Conservation (phyloP, 495 filamentous ascomycete species). For the Hypoxylon trugodes region DNA sequence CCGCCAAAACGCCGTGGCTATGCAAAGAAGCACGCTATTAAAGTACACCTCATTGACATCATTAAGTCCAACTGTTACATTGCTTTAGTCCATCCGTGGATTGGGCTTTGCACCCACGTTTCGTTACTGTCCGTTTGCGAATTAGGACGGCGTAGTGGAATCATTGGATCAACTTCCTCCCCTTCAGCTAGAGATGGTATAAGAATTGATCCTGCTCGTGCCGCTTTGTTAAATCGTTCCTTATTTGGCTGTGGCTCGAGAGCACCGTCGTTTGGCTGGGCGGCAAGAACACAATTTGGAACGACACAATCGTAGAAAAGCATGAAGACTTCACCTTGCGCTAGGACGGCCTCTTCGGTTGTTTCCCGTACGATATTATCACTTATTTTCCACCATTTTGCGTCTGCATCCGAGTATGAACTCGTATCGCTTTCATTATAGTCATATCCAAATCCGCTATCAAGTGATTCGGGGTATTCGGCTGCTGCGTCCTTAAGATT, state of each 20-base stretch:
- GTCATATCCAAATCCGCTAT: conserved; percentile 6
- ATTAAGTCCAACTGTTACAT: neutral
- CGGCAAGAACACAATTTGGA: conserved; percentile 41
- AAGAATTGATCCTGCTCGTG: conserved; percentile 11
- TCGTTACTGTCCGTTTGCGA: neutral
- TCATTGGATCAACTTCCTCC: conserved; percentile 37
- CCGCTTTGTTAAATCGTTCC: neutral
- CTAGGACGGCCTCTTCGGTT: conserved; percentile 74
- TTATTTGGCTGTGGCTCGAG: too few species aligned
- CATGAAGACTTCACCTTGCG: conserved; percentile 92
- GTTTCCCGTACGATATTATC: conserved; percentile 83
- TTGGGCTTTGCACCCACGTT: neutral
- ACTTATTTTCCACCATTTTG: conserved; percentile 84
- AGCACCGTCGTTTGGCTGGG: neutral
- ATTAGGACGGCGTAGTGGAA: conserved; percentile 41
- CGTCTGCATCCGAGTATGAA: conserved; percentile 41
- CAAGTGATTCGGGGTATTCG: neutral
- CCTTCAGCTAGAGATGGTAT: conserved; percentile 26
- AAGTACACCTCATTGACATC: conserved; percentile 15
- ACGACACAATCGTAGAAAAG: conserved; percentile 87
- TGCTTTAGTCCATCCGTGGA: neutral
- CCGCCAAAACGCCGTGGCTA: conserved; percentile 33
- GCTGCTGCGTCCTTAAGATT: neutral
- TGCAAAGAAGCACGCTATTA: conserved; percentile 23
- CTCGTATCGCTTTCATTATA: conserved; percentile 26